These are phyloP conservation scores for Deinandra increscens DNA, from an alignment of 129 eudicot genomes.

Conservation along the genomic window DNA sequence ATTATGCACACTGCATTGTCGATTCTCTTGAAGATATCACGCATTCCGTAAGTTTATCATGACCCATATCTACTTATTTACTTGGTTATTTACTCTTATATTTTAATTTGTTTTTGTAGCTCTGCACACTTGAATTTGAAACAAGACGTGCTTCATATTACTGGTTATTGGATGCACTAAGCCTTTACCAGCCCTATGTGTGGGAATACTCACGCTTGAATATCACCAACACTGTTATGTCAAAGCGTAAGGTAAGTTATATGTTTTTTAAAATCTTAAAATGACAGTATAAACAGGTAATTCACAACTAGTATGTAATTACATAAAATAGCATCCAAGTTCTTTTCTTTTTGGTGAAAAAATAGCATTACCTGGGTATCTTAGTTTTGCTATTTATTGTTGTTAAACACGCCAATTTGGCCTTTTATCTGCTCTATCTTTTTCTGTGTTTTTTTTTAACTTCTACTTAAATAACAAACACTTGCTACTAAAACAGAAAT, in stretches of 20 bases:
- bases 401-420: background rate
- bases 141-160: slow-evolving; percentile 36
- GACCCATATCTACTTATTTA: background rate
- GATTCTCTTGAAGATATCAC: slow-evolving; percentile 95
- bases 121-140: slow-evolving; percentile 94
- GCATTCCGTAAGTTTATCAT: slow-evolving; percentile 65
- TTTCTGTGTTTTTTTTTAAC: background rate
- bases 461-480: background rate
- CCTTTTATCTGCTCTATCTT: background rate
- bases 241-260: slow-evolving; percentile 16
- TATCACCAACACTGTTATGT: slow-evolving; percentile 12
- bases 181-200: slow-evolving; percentile 15
- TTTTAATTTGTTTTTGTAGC: slow-evolving; percentile 39
- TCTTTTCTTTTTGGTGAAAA: background rate
- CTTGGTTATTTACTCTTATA: slow-evolving; percentile 4
- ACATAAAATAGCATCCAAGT: too few species aligned
- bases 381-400: background rate
- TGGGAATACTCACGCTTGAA: slow-evolving; percentile 19
- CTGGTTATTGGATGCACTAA: slow-evolving; percentile 15
- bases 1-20: slow-evolving; percentile 90
- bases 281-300: background rate
- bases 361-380: background rate
- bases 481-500: background rate
- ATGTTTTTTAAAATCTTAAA: background rate
- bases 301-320: background rate